Evolutionary conservation across 371 early-diverging fungal genomes (phyloP).

Genomic region (Rhizopus sp.): DNA sequence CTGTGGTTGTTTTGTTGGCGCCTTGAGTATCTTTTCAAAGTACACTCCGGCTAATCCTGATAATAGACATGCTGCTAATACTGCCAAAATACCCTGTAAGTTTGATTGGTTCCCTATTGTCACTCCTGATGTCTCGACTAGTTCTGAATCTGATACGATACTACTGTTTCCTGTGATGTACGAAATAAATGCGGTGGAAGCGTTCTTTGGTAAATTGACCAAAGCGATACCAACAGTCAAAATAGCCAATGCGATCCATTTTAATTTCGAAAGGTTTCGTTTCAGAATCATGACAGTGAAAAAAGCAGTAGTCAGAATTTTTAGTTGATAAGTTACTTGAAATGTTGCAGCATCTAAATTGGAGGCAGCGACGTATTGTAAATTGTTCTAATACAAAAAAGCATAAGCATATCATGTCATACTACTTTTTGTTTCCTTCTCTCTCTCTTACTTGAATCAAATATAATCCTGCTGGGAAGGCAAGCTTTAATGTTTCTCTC

Average conservation of each 20-base stretch:
- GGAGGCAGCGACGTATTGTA: slow-evolving; percentile 90
- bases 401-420: not conserved
- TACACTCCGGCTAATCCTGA: slow-evolving; percentile 97
- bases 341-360: slow-evolving; percentile 94
- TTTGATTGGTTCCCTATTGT: slow-evolving; percentile 47
- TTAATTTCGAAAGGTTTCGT: slow-evolving; percentile 61
- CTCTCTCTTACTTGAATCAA: slow-evolving; percentile 67
- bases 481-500: slow-evolving; percentile 58
- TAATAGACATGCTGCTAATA: slow-evolving; percentile 80
- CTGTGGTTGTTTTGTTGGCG: slow-evolving; percentile 25
- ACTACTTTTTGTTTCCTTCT: no score
- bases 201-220: slow-evolving; percentile 57
- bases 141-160: slow-evolving; percentile 4
- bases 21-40: slow-evolving; percentile 93
- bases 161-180: slow-evolving; percentile 16
- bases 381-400: slow-evolving; percentile 67
- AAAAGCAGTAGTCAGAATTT: slow-evolving; percentile 94
- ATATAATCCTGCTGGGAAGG: slow-evolving; percentile 90
- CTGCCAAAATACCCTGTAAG: slow-evolving; percentile 58
- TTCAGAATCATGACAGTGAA: slow-evolving; percentile 84
- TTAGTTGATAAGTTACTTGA: slow-evolving; percentile 96
- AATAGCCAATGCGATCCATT: slow-evolving; percentile 85
- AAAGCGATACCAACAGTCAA: slow-evolving; percentile 88
- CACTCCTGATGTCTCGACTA: not conserved
- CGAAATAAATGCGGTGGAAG: slow-evolving; percentile 14